Evolutionary conservation across 768 basidiomycete species (phyloP), one percentile per base, ranked within the genome.

Genomic region (Amanita polypyramis): DNA sequence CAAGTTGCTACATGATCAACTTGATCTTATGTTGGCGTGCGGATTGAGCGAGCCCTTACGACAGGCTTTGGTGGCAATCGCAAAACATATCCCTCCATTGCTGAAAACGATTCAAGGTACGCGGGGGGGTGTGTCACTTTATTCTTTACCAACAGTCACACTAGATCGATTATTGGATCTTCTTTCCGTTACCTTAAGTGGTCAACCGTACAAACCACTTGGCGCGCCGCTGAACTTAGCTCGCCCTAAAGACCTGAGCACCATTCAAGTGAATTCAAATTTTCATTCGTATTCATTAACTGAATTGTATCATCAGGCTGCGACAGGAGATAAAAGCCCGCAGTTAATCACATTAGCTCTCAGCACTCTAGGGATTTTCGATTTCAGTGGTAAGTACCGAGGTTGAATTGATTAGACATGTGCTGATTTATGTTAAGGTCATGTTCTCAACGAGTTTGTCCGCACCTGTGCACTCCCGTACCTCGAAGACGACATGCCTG

Each of bases 1-100:
- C 0, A 93, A 95, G 60, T 74, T 95, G 39, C 73, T 99, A 49
- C 96, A 97, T 63, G 96, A 98, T 59, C 87, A 97, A 55, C 77
- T 99, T 27, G 94, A 98, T 62, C 70, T 96, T 35, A 98, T 99
- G 88, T 87, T 98, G 59, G 85, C 82, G 0, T 95, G 86, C 59
- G 95, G 93, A 2, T 65, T 99, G 52, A 94, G 88, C 58, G 92
- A 94, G 53, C 82, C 93, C 10, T 71, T 99, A 33, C 77, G 82
- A 25, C 77, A 85, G 56, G 91, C 95, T 0, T 72, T 99, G 7
- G 77, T 79, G 10, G 85, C 82, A 20, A 91, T 97, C 47, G 85
- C 89, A 0, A 76, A 78, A 51, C 77, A 85, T 57, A 98, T 99
- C 15, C 88, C 88, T 3, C 94, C 96, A 0, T 68, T 99, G 5